Percentiles rank a stretch among this genome's conserved stretches.
These are phyloP conservation scores for Flaveria robusta DNA, from an alignment of 129 eudicot genomes.

Conservation along the genomic window DNA sequence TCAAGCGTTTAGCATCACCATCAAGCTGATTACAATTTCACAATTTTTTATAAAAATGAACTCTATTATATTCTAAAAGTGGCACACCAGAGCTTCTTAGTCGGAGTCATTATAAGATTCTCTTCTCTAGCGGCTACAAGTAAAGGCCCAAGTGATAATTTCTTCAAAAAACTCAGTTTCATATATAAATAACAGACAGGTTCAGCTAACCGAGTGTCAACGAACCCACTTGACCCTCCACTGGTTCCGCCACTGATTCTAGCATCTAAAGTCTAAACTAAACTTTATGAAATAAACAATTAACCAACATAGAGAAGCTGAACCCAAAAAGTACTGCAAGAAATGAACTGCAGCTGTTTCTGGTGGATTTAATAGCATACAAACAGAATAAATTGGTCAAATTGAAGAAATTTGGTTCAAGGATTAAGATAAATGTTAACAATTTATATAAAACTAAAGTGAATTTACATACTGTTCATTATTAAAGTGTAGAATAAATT, in stretches of 20 bases:
- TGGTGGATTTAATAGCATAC: slow-evolving; percentile 18
- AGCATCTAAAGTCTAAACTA: neutral
- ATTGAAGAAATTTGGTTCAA: neutral
- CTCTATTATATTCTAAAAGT: neutral
- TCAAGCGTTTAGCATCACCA: slow-evolving; percentile 63
- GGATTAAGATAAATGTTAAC: too few relatives aligned
- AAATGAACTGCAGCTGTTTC: slow-evolving; percentile 26
- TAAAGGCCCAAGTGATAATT: too few relatives aligned
- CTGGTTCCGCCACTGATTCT: too few relatives aligned
- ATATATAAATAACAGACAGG: too few relatives aligned
- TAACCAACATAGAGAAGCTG: neutral
- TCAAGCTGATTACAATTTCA: slow-evolving; percentile 53
- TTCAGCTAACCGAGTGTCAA: too few relatives aligned
- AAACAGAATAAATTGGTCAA: slow-evolving; percentile 20
- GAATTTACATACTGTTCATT: too few relatives aligned
- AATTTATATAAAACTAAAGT: too few relatives aligned
- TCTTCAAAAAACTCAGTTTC: too few relatives aligned
- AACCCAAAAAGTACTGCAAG: slow-evolving; percentile 4
- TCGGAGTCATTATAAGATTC: too few relatives aligned
- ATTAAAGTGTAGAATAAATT: neutral
- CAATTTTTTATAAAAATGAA: neutral
- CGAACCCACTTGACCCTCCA: too few relatives aligned
- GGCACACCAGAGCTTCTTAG: too few relatives aligned
- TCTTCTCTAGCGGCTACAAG: too few relatives aligned
- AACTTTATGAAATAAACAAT: neutral